Base-by-base conservation (phyloP, 179 eudicot genomes). In the Beta lomatogona region DNA sequence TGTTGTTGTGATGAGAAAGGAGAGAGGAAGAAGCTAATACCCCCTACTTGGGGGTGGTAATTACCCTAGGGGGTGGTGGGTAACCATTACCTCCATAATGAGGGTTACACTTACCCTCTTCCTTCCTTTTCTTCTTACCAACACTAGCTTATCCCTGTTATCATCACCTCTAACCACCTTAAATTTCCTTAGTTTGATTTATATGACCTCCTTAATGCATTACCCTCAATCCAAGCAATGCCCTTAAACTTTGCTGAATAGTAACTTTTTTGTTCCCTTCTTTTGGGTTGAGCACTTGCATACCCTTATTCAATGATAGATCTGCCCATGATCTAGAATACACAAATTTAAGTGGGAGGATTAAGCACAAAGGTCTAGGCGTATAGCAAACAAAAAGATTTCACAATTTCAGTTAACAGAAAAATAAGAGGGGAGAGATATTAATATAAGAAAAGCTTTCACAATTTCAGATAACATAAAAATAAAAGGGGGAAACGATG, bases 401-500 rank as follows among this genome's bases (percentile, higher is more conserved):
- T 25, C 65, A 58, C 28, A 70, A 44, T 31, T 69, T 69, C 54
- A 44, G 5, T 44, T 11, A 15, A 50, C 57, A 19, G 13, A 69
- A 69, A 41, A 71, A 19, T n/a, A 25, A 46, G 66, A 48, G 52
- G 36, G 80, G 63, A 55, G 79, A 16, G 16, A 57, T 72, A 57
- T 64, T 65, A n/a, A 54, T 22, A 50, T 22, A 65, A 65, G 50
- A 77, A 57, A 36, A 36, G 41, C 41, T 36, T 36, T 36, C 41
- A 36, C 41, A 36, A 1, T 36, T 36, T 36, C 41, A 36, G 41
- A 36, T 36, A 36, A 36, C 41, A 36, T 3, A 76, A 53, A 61
- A 66, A 25, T 22, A 31, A 79, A 46, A 52, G 41, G 80, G 69
- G 63, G 79, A 14, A 25, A 55, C 66, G 61, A 73, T 73, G 55